Evolutionary conservation across 116 monocot species (phyloP).

Genomic region (Posidonia oceanica): DNA sequence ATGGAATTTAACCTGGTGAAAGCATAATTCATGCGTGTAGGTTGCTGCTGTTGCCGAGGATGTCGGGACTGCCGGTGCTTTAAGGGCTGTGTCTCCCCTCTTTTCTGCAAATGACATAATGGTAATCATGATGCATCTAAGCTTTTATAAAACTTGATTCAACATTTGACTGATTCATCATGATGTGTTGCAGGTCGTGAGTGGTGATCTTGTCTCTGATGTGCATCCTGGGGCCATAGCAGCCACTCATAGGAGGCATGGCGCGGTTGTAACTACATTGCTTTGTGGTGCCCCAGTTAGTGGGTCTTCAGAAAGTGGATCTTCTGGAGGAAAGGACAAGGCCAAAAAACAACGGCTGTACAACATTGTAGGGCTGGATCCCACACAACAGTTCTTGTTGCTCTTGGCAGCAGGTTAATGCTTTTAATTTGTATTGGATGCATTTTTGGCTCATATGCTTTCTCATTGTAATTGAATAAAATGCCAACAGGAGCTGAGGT

Average conservation of each 20-base stretch:
- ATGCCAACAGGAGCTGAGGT: conserved; percentile 57
- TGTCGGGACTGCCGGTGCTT: conserved; percentile 82
- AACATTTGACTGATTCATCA: too few relatives aligned
- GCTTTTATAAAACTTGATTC: background rate
- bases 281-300: conserved; percentile 74
- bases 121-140: conserved; percentile 23
- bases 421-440: background rate
- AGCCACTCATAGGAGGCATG: conserved; percentile 93
- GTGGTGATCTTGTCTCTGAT: conserved; percentile 91
- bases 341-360: conserved; percentile 59
- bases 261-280: conserved; percentile 83
- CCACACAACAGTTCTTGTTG: conserved; percentile 65
- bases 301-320: conserved; percentile 63
- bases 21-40: conserved; percentile 16
- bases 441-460: background rate
- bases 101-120: conserved; percentile 80
- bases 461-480: background rate
- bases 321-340: conserved; percentile 86
- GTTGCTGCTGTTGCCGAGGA: conserved; percentile 82
- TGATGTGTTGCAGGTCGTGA: conserved; percentile 45
- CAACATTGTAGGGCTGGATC: conserved; percentile 85
- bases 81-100: conserved; percentile 56
- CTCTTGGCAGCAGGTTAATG: conserved; percentile 71
- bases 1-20: background rate
- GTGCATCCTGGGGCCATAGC: conserved; percentile 85